phyloP scores from a whole-genome alignment of 208 protist species.

The Wallacemonas sp. region DNA sequence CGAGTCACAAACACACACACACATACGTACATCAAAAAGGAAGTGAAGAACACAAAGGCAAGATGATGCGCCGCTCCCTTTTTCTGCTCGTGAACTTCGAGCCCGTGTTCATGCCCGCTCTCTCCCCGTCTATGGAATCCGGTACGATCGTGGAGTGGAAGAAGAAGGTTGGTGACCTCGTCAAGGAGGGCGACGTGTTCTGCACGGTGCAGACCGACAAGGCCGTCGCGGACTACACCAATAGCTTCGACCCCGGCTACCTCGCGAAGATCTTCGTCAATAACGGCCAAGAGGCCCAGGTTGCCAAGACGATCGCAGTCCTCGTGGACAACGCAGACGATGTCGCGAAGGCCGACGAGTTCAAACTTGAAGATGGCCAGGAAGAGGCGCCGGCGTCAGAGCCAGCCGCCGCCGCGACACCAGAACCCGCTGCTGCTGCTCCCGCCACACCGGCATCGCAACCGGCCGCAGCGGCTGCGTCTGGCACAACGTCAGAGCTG shows the following conservation, averaged over 20 bases:
- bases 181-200: slow-evolving; percentile 94
- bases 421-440: slow-evolving; percentile 18
- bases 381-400: slow-evolving; percentile 24
- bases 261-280: slow-evolving; percentile 94
- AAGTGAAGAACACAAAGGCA: no score
- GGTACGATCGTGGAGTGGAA: slow-evolving; percentile 90
- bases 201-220: slow-evolving; percentile 97
- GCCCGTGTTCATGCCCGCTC: slow-evolving; percentile 86
- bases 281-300: slow-evolving; percentile 68
- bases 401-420: slow-evolving; percentile 28
- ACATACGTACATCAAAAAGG: no score
- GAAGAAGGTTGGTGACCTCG: slow-evolving; percentile 91
- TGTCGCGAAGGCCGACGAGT: slow-evolving; percentile 66
- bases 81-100: slow-evolving; percentile 71
- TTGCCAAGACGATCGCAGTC: slow-evolving; percentile 87
- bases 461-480: slow-evolving; percentile 4
- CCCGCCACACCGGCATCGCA: slow-evolving; percentile 15
- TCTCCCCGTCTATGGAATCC: slow-evolving; percentile 89
- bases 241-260: slow-evolving; percentile 92
- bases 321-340: slow-evolving; percentile 84
- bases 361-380: slow-evolving; percentile 38
- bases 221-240: slow-evolving; percentile 96
- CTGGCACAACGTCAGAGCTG: slow-evolving; percentile 1
- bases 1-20: no score
- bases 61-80: slow-evolving; percentile 76